Conservation (phyloP, 768 basidiomycete genomes). For the Boletus subparvulus region DNA sequence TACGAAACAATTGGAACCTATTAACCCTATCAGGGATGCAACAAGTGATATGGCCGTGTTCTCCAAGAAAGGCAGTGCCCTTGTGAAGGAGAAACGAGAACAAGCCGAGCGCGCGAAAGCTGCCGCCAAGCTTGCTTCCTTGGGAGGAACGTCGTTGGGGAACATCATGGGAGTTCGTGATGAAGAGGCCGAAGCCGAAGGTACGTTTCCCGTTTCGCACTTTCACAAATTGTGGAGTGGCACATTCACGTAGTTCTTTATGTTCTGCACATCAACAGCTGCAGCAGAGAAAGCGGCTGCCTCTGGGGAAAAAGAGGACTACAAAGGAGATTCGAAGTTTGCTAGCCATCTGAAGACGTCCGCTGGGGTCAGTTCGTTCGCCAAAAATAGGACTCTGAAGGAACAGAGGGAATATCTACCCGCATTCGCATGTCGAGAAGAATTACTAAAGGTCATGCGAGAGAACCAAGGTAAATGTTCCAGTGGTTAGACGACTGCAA, state of each 20-base stretch:
- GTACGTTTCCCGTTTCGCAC: slow-evolving; percentile 46
- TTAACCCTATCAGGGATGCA: slow-evolving; percentile 92
- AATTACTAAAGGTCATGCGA: slow-evolving; percentile 80
- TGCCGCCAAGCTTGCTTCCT: slow-evolving; percentile 88
- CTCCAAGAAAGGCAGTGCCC: slow-evolving; percentile 91
- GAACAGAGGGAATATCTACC: slow-evolving; percentile 97
- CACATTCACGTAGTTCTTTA: slow-evolving; percentile 75
- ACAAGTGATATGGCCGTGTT: slow-evolving; percentile 96
- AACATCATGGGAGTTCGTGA: slow-evolving; percentile 98
- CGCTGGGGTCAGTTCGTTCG: slow-evolving; percentile 77
- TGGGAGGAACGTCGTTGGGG: slow-evolving; percentile 92
- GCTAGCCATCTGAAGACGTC: slow-evolving; percentile 87
- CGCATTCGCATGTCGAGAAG: slow-evolving; percentile 95
- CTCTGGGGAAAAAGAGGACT: slow-evolving; percentile 59
- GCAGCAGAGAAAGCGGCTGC: slow-evolving; percentile 49
- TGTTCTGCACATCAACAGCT: slow-evolving; percentile 44
- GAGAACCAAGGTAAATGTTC: slow-evolving; percentile 84
- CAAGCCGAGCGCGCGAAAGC: slow-evolving; percentile 96
- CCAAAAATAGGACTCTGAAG: slow-evolving; percentile 79
- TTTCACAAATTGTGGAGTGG: slow-evolving; percentile 47
- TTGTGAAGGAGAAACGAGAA: slow-evolving; percentile 95
- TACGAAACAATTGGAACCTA: slow-evolving; percentile 94
- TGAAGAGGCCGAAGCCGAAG: slow-evolving; percentile 89
- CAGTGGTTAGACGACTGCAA: too few species aligned
- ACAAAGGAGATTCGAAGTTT: slow-evolving; percentile 95